Base-by-base conservation (phyloP, 2,329 filamentous ascomycete species). In the Ceratocystiopsis brevicomis region DNA sequence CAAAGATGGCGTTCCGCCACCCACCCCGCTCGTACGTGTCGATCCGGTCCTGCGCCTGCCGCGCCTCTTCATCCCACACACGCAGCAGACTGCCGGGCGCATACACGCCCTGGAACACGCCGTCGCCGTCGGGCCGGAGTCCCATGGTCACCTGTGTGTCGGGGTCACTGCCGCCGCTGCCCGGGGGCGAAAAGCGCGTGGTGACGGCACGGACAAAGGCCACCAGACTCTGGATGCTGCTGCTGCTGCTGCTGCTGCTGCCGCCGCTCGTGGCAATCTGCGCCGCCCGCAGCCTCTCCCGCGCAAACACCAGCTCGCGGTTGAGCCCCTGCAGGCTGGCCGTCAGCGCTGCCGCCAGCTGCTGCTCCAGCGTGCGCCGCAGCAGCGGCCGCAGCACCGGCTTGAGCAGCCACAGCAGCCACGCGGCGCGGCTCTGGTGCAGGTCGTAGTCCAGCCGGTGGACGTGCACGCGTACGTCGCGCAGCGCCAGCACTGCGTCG, bases 1-100 rank as follows among this genome's bases (percentile, higher is more conserved):
- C 67, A 53, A 94, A 93, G n/a, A 93, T 78, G 39, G 76, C 76
- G 57, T 93, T 94, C 51, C 81, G 71, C 86, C 86, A 94, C 0
- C 81, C 81, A 15, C 70, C 76, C 39, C 65, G 65, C 44, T 77
- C 72, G 54, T 76, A 77, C 50, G 88, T 81, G 50, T 87, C 76
- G 35, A 93, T 73, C 37, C 76, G 69, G 58, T 92, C 81, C 17
- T 68, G 68, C 0, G 83, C 85, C 48, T 68, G 66, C 18, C 65
- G 61, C 0, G 75, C 85, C 60, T 93, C 81, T 50, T 86, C 78
- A 50, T 88, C 74, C 84, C 85, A 94, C n/a, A 93, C 60, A 61
- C 82, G 86, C 42, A 90, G 81, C 21, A 95, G 64, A 58, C 86
- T 94, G 0, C 85, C 87, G 0, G 88, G 88, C 1, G 88, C 79